A percentile compares a stretch with the other conserved stretches of the same genome.
Evolutionary conservation across 2,329 filamentous ascomycete species (phyloP).

Genomic region (Neurospora sp.): DNA sequence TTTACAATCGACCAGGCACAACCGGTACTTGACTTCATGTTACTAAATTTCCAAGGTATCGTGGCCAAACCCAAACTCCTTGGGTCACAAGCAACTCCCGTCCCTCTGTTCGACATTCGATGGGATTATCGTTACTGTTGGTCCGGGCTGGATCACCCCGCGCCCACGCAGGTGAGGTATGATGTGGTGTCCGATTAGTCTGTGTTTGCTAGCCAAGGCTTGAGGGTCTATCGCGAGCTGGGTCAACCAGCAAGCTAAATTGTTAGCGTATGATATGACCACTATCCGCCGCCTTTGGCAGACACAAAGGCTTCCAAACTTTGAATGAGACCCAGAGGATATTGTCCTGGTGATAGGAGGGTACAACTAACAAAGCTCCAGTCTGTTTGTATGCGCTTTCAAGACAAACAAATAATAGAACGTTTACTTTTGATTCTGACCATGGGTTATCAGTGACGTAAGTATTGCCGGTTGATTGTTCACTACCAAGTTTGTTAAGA

Average conservation of each 20-base stretch:
- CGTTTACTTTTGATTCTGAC: neutral
- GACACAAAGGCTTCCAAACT: neutral
- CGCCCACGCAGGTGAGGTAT: neutral
- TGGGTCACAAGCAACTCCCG: neutral
- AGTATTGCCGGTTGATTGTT: neutral
- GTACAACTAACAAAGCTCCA: neutral
- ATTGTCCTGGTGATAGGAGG: neutral
- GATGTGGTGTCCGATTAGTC: neutral
- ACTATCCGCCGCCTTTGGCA: neutral
- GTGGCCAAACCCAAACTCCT: neutral
- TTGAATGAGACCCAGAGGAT: neutral
- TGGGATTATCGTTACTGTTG: neutral
- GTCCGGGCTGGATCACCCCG: neutral
- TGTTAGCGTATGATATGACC: neutral
- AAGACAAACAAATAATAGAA: neutral
- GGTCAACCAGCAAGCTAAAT: neutral
- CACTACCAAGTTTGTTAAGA: neutral
- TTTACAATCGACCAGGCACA: neutral
- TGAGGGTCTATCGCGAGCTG: neutral
- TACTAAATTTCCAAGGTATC: neutral
- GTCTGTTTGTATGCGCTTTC: neutral
- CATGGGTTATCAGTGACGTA: neutral
- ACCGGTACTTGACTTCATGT: neutral
- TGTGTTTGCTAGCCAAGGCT: neutral
- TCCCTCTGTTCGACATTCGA: neutral